These are phyloP conservation scores for Colletotrichum melonis DNA, from an alignment of 2,329 filamentous ascomycete genomes.

Conservation along the genomic window DNA sequence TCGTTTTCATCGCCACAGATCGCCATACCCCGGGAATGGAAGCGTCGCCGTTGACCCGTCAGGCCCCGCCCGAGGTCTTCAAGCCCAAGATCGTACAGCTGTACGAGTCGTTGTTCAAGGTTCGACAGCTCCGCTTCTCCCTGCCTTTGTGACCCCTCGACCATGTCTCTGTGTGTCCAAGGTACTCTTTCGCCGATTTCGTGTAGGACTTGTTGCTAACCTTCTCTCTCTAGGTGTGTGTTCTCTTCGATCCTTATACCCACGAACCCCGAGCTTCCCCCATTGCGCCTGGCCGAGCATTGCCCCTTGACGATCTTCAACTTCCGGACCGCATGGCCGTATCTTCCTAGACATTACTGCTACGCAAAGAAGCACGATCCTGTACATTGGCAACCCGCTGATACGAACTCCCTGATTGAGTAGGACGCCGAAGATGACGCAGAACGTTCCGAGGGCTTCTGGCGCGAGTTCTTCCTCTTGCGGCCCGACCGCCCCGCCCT, in stretches of 20 bases:
- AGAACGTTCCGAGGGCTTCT: slow-evolving; percentile 89
- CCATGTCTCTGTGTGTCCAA: neutral
- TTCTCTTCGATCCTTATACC: neutral
- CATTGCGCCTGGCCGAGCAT: neutral
- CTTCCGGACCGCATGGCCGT: neutral
- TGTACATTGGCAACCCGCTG: neutral
- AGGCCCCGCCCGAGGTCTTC: slow-evolving; percentile 89
- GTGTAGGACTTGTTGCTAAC: neutral
- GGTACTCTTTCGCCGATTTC: neutral
- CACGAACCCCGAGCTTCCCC: neutral
- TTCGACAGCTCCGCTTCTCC: slow-evolving; percentile 44
- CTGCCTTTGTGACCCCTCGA: neutral
- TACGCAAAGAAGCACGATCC: neutral
- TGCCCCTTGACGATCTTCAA: neutral
- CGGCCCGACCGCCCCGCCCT: slow-evolving; percentile 80
- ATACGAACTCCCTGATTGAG: neutral
- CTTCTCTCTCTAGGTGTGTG: neutral
- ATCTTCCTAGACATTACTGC: neutral
- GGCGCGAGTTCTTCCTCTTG: slow-evolving; percentile 94
- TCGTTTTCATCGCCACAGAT: neutral
- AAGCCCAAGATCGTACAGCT: slow-evolving; percentile 94
- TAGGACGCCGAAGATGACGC: slow-evolving; percentile 70
- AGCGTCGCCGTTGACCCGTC: slow-evolving; percentile 91
- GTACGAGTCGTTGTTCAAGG: slow-evolving; percentile 87
- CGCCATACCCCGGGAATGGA: slow-evolving; percentile 68